These are phyloP conservation scores for Suillus subalutaceus DNA, from an alignment of 768 basidiomycete species.

Conservation along the genomic window DNA sequence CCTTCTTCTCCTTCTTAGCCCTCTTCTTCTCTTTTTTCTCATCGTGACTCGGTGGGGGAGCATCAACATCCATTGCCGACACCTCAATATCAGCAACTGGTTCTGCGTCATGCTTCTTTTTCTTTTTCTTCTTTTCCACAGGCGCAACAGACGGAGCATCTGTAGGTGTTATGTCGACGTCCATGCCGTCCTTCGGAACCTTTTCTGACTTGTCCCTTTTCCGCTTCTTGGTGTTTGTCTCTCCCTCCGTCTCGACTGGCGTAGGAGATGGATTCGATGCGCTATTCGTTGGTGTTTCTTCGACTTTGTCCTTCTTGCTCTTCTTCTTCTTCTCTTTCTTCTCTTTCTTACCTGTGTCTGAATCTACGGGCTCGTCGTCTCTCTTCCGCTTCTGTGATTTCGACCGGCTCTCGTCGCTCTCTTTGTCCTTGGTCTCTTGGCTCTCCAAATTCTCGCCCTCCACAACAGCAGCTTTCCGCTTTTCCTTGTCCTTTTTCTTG, in stretches of 20 bases:
- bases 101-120: constrained; percentile 13
- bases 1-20: constrained; percentile 36
- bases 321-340: constrained; percentile 15
- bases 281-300: constrained; percentile 24
- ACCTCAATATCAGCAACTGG: constrained; percentile 19
- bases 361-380: constrained; percentile 15
- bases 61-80: constrained; percentile 14
- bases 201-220: constrained; percentile 26
- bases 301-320: constrained; percentile 32
- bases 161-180: constrained; percentile 22
- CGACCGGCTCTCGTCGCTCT: constrained; percentile 12
- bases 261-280: background rate
- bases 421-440: constrained; percentile 11
- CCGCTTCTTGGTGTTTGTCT: constrained; percentile 24
- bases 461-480: constrained; percentile 14
- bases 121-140: constrained; percentile 25
- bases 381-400: constrained; percentile 41
- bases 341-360: constrained; percentile 15
- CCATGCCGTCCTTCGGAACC: constrained; percentile 18
- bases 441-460: constrained; percentile 25
- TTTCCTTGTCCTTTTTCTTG: constrained; percentile 22
- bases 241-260: constrained; percentile 18
- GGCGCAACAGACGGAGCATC: constrained; percentile 13
- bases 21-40: constrained; percentile 21
- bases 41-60: constrained; percentile 21